Conservation (phyloP, 805 yeast genomes). For the Kazachstania kunashirensis region DNA sequence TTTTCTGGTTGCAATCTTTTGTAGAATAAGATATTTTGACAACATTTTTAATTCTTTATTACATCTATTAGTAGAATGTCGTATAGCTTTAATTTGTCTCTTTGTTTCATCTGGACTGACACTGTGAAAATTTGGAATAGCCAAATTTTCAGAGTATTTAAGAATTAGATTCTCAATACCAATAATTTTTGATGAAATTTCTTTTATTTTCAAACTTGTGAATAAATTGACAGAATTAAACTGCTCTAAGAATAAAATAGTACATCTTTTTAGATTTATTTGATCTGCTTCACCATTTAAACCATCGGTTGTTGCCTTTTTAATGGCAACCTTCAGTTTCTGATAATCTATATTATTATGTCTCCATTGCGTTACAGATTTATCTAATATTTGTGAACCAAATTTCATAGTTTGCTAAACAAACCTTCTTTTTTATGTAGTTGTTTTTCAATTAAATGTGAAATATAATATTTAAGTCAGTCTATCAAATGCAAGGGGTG, state of each 20-base stretch:
- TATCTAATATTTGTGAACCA: conserved; percentile 61
- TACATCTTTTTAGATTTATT: conserved; percentile 1
- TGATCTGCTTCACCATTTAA: not conserved
- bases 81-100: conserved; percentile 12
- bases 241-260: conserved; percentile 15
- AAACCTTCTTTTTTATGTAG: too few species aligned
- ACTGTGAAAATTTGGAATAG: not conserved
- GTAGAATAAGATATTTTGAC: conserved; percentile 47
- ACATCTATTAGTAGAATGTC: conserved; percentile 16
- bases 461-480: too few species aligned
- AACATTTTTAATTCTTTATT: conserved; percentile 39
- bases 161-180: conserved; percentile 22
- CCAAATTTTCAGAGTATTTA: conserved; percentile 7
- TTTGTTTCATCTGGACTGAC: not conserved
- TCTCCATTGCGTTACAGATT: conserved; percentile 85
- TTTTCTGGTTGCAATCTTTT: conserved; percentile 52
- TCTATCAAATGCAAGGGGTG: too few species aligned
- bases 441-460: too few species aligned
- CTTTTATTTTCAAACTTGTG: conserved; percentile 24
- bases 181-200: conserved; percentile 20
- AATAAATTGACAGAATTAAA: conserved; percentile 22
- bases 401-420: too few species aligned
- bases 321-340: conserved; percentile 57
- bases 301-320: conserved; percentile 39
- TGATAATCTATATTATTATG: conserved; percentile 77